Conservation (phyloP, 345 rosid genomes). For the Alliaria petiolata region DNA sequence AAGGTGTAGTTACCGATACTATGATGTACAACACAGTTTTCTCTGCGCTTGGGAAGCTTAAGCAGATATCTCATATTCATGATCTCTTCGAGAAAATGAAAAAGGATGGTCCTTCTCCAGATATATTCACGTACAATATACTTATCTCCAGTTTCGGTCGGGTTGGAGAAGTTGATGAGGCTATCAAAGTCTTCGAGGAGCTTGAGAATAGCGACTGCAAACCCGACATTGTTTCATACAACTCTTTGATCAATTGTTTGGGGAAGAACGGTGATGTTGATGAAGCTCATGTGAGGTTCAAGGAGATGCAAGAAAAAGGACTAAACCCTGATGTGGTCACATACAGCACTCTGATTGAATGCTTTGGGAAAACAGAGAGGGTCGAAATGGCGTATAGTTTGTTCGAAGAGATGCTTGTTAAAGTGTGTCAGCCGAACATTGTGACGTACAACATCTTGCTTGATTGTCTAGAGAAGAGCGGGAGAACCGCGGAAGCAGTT, state of each 20-base stretch:
- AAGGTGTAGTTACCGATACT: conserved; percentile 60
- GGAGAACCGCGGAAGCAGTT: conserved; percentile 82
- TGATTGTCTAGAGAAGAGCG: conserved; percentile 78
- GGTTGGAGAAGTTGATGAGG: conserved; percentile 64
- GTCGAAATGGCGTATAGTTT: conserved; percentile 82
- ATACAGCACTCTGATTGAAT: conserved; percentile 84
- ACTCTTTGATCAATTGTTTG: conserved; percentile 81
- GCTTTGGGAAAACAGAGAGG: conserved; percentile 87
- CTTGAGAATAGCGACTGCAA: conserved; percentile 64
- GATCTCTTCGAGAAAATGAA: conserved; percentile 84
- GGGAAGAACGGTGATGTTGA: conserved; percentile 93
- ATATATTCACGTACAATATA: conserved; percentile 76
- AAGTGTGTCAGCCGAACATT: conserved; percentile 83
- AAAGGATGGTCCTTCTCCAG: conserved; percentile 64
- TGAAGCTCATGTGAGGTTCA: conserved; percentile 89
- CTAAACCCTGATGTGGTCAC: conserved; percentile 88
- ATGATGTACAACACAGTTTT: conserved; percentile 74
- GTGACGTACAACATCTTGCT: conserved; percentile 87
- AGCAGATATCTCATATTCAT: conserved; percentile 60
- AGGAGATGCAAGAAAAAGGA: conserved; percentile 91
- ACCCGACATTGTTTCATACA: conserved; percentile 80
- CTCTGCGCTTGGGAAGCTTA: conserved; percentile 66
- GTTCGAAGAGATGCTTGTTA: conserved; percentile 75
- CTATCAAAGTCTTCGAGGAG: conserved; percentile 73
- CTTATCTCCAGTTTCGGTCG: conserved; percentile 80